Percentiles rank a stretch among this genome's conserved stretches.
Conservation (phyloP, 2,329 filamentous ascomycete genomes). For the Neofusicoccum sp. region DNA sequence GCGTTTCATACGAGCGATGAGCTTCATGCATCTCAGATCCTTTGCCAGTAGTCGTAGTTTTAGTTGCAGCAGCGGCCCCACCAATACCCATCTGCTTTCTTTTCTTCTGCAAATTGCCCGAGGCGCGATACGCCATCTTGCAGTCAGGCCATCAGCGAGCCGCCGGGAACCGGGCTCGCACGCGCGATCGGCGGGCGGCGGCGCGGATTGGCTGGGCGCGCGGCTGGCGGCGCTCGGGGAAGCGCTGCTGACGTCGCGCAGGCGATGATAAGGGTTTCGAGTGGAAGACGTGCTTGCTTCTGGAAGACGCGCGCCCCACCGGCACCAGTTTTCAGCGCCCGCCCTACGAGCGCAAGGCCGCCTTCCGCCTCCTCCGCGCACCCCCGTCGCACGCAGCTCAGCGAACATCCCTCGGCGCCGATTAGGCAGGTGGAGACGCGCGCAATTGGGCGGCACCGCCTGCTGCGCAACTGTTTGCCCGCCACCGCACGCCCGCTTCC, state of each 20-base stretch:
- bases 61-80: constrained; percentile 6
- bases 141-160: constrained; percentile 1
- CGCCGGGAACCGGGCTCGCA: constrained; percentile 4
- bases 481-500: constrained; percentile 6
- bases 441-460: neutral
- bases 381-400: constrained; percentile 6
- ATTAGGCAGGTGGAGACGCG: neutral
- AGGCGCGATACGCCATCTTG: neutral
- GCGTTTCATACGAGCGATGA: constrained; percentile 17
- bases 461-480: neutral
- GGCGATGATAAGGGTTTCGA: constrained; percentile 8
- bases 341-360: constrained; percentile 15
- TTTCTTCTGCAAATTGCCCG: constrained; percentile 11
- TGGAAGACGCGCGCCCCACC: constrained; percentile 4
- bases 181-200: neutral
- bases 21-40: constrained; percentile 9
- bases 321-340: constrained; percentile 4
- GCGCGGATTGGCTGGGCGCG: neutral
- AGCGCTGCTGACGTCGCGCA: constrained; percentile 12
- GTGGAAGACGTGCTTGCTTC: constrained; percentile 10
- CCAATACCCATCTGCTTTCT: constrained; percentile 4
- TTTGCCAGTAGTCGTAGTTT: constrained; percentile 8
- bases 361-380: constrained; percentile 5
- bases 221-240: constrained; percentile 7
- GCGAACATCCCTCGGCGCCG: constrained; percentile 13